Evolutionary conservation across 2,329 filamentous ascomycete genomes (phyloP), one percentile per base, ranked within the genome.

Genomic region (Pestalotiopsis sp.): DNA sequence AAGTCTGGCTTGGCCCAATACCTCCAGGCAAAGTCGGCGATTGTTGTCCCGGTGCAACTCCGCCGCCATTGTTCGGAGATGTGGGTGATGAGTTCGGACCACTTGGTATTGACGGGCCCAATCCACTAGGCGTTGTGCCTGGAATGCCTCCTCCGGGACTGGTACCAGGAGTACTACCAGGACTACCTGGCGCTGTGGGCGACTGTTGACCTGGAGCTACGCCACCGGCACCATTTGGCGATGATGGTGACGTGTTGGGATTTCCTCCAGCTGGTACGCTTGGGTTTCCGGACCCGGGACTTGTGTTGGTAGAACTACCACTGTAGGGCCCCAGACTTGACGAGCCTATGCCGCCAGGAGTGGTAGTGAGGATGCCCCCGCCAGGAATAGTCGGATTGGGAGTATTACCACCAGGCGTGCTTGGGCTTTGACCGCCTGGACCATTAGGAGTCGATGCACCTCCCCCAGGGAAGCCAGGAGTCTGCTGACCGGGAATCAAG

Each of bases 181-280:
- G 49, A 12, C 25, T 36, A 17, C 31, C 59, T 62, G 59, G 59
- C n/a, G 20, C 13, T 13, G 59, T 62, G 17, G 64, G 64, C 11
- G 20, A 41, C 23, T 66, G 64, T 27, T 55, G 39, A 60, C 64
- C 55, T 23, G 64, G 64, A 45, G 64, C 64, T 41, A 60, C 55
- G 25, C 52, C 64, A 17, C 64, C 64, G 2, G 25, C 65, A 17
- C 69, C 67, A 36, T 67, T 67, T 25, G 66, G 66, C 20, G 59
- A 41, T 11, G 64, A 49, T 13, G 58, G 52, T 36, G 64, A 52
- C n/a, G 52, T 65, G n/a, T 7, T 41, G n/a, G 38, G 62, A 39
- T 36, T 52, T 52, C 57, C 57, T 4, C 57, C 20, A 27, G 23
- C 57, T 36, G 60, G 36, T 63, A 9, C 9, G 60, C 31, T 41